phyloP scores from a whole-genome alignment of 352 stramenopile species.

The Pythium pectinolyticum region DNA sequence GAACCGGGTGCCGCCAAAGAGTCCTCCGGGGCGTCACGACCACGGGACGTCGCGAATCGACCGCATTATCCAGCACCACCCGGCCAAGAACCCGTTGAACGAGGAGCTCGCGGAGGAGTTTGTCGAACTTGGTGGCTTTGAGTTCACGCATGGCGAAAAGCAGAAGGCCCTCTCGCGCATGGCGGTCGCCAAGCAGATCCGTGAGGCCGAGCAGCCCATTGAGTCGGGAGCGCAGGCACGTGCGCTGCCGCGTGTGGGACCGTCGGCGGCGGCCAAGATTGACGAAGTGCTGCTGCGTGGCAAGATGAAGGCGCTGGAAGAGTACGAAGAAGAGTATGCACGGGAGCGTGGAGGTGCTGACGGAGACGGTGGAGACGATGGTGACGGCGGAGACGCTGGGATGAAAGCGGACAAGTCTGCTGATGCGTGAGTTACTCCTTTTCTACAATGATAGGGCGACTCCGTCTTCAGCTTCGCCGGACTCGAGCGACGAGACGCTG shows the following conservation, averaged over 20 bases:
- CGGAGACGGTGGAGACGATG: conserved; percentile 7
- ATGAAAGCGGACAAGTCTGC: too few relatives aligned
- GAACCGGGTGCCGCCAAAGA: not conserved
- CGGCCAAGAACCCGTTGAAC: conserved; percentile 37
- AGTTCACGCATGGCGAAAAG: conserved; percentile 34
- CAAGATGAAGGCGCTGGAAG: conserved; percentile 36
- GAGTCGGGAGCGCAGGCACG: conserved; percentile 31
- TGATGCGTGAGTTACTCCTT: not conserved
- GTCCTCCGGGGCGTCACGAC: not conserved
- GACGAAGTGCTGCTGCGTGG: conserved; percentile 37
- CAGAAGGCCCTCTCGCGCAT: conserved; percentile 46
- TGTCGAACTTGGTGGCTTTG: conserved; percentile 38
- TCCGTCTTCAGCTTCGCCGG: conserved; percentile 39
- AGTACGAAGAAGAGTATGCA: conserved; percentile 24
- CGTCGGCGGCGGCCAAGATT: conserved; percentile 38
- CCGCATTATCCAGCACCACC: conserved; percentile 39
- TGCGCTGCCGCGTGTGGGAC: conserved; percentile 32
- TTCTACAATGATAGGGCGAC: conserved; percentile 2
- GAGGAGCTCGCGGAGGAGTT: conserved; percentile 45
- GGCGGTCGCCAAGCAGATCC: conserved; percentile 43
- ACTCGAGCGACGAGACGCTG: conserved; percentile 39
- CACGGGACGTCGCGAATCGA: conserved; percentile 21
- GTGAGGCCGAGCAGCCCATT: conserved; percentile 28
- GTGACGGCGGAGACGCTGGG: conserved; percentile 4
- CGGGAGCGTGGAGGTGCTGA: too few relatives aligned